A percentile compares a stretch with the other conserved stretches of the same genome.
phyloP scores from a whole-genome alignment of 139 green algal genomes.

The Chlorella sp. region DNA sequence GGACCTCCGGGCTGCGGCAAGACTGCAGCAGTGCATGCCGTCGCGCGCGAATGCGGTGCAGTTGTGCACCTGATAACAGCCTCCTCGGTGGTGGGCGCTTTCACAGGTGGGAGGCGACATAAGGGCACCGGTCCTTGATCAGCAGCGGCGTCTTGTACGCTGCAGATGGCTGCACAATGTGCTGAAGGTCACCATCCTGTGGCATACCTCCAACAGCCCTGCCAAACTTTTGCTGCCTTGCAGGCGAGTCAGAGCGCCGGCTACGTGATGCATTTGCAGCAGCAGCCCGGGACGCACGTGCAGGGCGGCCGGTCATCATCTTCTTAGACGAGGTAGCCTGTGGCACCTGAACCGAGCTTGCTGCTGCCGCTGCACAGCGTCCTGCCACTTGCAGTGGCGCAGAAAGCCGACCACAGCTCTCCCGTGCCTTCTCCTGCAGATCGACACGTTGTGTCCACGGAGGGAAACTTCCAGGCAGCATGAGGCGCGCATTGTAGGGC shows the following conservation, averaged over 20 bases:
- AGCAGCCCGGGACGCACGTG: constrained; percentile 58
- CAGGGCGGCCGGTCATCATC: constrained; percentile 66
- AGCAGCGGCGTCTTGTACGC: neutral
- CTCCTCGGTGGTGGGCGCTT: constrained; percentile 74
- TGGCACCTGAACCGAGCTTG: no score
- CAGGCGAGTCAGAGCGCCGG: constrained; percentile 87
- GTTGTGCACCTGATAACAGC: constrained; percentile 68
- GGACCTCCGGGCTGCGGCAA: constrained; percentile 65
- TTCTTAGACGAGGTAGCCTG: constrained; percentile 88
- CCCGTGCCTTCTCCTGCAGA: constrained; percentile 26
- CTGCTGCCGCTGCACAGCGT: no score
- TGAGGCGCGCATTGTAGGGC: constrained; percentile 88
- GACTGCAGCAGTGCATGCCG: constrained; percentile 42
- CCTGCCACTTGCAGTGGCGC: neutral
- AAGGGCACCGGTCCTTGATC: no score
- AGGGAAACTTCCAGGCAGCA: constrained; percentile 65
- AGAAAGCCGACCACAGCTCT: no score
- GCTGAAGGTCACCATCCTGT: neutral
- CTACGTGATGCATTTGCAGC: constrained; percentile 82
- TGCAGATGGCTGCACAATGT: neutral
- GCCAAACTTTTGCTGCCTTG: neutral
- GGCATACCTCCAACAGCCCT: neutral
- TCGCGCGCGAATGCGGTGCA: constrained; percentile 68
- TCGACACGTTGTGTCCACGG: constrained; percentile 87
- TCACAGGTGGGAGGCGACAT: constrained; percentile 39